Conservation (phyloP, 2,329 filamentous ascomycete species). For the Calonectria hongkongensis region DNA sequence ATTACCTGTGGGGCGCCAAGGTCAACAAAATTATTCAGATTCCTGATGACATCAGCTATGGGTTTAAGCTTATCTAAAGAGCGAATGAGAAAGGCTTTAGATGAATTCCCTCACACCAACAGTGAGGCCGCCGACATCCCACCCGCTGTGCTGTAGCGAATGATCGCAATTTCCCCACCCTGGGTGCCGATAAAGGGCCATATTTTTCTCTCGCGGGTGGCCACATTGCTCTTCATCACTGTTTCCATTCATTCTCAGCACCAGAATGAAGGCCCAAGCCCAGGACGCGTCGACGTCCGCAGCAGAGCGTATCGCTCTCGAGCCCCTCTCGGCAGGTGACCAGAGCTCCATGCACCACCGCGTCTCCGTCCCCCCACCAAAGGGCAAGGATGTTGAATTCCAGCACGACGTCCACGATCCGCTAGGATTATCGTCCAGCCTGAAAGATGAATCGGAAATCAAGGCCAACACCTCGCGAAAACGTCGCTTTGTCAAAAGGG, state of each 20-base stretch:
- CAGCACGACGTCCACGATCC: constrained; percentile 24
- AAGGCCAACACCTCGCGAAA: constrained; percentile 15
- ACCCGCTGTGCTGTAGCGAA: background rate
- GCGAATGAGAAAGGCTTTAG: background rate
- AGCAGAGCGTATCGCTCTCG: background rate
- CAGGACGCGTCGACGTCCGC: background rate
- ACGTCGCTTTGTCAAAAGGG: background rate
- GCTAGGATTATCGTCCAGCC: background rate
- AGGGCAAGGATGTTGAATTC: constrained; percentile 25
- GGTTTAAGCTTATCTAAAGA: background rate
- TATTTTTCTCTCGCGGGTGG: background rate
- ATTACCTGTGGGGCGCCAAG: background rate
- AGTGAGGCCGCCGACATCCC: background rate
- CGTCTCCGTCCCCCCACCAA: constrained; percentile 10
- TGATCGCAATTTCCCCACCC: background rate
- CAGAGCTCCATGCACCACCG: constrained; percentile 28
- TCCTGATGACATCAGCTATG: background rate
- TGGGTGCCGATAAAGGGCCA: background rate
- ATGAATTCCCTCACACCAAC: background rate
- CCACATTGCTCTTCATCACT: background rate
- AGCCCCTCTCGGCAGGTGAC: background rate
- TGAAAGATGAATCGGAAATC: constrained; percentile 3
- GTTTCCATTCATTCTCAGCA: background rate
- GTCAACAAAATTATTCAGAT: background rate
- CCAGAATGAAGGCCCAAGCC: background rate